Base-by-base conservation (phyloP, 768 basidiomycete genomes). In the Pleurotus ostreatus region DNA sequence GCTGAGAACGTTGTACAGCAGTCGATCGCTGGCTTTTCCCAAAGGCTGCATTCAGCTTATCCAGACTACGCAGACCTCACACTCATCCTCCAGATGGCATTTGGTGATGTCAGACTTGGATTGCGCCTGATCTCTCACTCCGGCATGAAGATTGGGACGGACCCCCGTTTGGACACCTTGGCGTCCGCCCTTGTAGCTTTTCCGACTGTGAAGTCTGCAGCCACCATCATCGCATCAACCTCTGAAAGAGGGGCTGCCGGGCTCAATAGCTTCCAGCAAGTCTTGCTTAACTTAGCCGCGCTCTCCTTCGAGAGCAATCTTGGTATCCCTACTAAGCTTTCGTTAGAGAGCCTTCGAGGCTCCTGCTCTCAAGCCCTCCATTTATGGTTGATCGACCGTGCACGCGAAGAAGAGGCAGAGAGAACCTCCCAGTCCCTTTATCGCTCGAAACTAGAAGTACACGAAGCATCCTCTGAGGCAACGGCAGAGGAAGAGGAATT, bases 401-500 rank as follows among this genome's bases (percentile, higher is more conserved):
- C 85, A 26, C 85, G 82, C 61, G 84, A 85, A 57, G 79, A 81
- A 38, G 79, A 89, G 59, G 76, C 71, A n/a, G 80, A 82, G 30
- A 78, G 80, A 22, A 83, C 82, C 11, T 80, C 85, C 0, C 81
- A 80, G 23, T 88, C 89, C 18, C 71, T 98, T 2, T 99, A 98
- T 74, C 85, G 88, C 22, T 76, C 76, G 46, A 82, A 78, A 39
- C 76, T 77, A 43, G 65, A 78, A 22, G 76, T 82, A 12, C 71
- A 89, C 46, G 72, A 78, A 25, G 78, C 77, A 25, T 68, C 78
- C 8, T 80, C 78, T 11, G 94, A 95, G 57, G 82, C 81, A 4
- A 89, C 93, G 63, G 65, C 81, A 38, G 93, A 97, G 65, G 90
- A 89, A 67, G 77, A 78, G 59, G 97, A 98, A 61, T 92, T 98